phyloP scores from a whole-genome alignment of 805 yeast genomes.

The Metschnikowia anglica region DNA sequence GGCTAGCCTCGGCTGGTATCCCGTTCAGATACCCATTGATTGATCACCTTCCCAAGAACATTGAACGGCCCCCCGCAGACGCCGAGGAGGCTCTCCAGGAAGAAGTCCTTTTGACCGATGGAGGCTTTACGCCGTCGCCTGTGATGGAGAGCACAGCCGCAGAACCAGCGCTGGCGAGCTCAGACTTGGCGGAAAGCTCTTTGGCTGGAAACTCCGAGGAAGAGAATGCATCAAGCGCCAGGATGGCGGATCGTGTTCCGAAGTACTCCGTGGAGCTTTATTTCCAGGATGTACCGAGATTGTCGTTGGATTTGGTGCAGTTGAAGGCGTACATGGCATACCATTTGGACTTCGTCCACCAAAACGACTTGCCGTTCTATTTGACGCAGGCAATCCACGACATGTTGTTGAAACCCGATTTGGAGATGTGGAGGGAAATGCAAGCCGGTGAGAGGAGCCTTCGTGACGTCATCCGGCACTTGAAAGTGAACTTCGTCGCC shows the following conservation, averaged over 20 bases:
- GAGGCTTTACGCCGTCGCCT: background rate
- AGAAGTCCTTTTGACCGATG: conserved; percentile 5
- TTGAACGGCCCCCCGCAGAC: conserved; percentile 9
- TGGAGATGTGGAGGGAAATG: conserved; percentile 12
- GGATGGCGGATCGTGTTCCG: no score
- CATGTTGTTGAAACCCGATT: conserved; percentile 32
- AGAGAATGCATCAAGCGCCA: background rate
- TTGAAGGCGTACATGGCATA: conserved; percentile 38
- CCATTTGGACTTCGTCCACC: conserved; percentile 44
- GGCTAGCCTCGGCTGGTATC: conserved; percentile 8
- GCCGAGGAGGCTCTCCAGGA: background rate
- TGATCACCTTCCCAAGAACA: conserved; percentile 14
- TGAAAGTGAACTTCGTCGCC: conserved; percentile 18
- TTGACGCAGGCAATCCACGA: conserved; percentile 47
- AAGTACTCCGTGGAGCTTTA: conserved; percentile 31
- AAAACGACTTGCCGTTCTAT: conserved; percentile 62
- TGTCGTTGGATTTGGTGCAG: conserved; percentile 42
- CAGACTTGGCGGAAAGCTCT: no score
- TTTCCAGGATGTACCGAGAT: conserved; percentile 43
- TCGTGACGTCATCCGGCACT: conserved; percentile 4
- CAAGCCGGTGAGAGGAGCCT: background rate
- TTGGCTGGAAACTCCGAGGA: background rate
- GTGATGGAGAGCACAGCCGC: background rate
- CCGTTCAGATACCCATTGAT: conserved; percentile 15
- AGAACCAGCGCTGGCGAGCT: no score